phyloP scores from a whole-genome alignment of 2,329 filamentous ascomycete species.

The Penicillium sp. region DNA sequence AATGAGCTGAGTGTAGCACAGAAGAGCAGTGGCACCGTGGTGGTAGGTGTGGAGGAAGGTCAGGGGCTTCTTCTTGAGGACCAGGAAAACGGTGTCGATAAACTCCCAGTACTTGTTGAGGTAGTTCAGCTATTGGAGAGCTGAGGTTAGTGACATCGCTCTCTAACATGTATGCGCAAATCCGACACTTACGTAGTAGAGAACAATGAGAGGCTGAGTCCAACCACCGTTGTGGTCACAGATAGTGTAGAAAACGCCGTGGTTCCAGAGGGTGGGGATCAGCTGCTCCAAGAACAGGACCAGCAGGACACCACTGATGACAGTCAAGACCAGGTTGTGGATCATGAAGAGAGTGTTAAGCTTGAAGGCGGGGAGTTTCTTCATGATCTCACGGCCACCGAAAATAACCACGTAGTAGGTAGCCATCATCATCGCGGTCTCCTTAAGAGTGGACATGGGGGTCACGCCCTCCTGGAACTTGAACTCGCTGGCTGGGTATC shows the following conservation, averaged over 20 bases:
- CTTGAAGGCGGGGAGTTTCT: slow-evolving; percentile 79
- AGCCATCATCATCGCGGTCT: slow-evolving; percentile 76
- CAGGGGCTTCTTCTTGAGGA: slow-evolving; percentile 99
- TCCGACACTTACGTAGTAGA: slow-evolving; percentile 82
- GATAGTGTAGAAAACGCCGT: slow-evolving; percentile 86
- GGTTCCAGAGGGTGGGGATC: slow-evolving; percentile 74
- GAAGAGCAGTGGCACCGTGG: slow-evolving; percentile 92
- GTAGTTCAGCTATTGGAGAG: slow-evolving; percentile 76
- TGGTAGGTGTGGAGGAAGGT: slow-evolving; percentile 99
- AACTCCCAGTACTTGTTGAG: slow-evolving; percentile 97
- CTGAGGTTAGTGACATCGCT: slow-evolving; percentile 39
- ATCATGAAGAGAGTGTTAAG: slow-evolving; percentile 88
- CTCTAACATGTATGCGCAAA: background rate
- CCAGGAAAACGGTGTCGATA: slow-evolving; percentile 92
- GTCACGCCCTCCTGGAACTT: slow-evolving; percentile 78
- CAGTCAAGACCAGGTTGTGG: slow-evolving; percentile 93
- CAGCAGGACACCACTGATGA: slow-evolving; percentile 77
- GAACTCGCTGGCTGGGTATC: slow-evolving; percentile 86
- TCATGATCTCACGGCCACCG: slow-evolving; percentile 89
- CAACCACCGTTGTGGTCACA: slow-evolving; percentile 78
- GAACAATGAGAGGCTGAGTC: slow-evolving; percentile 87
- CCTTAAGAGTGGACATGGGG: slow-evolving; percentile 84
- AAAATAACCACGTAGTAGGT: slow-evolving; percentile 94
- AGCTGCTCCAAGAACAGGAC: slow-evolving; percentile 89
- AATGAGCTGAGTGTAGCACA: slow-evolving; percentile 97